Conservation (phyloP, 1,284 basidiomycete genomes). For the Pyrrhoderma noxium region DNA sequence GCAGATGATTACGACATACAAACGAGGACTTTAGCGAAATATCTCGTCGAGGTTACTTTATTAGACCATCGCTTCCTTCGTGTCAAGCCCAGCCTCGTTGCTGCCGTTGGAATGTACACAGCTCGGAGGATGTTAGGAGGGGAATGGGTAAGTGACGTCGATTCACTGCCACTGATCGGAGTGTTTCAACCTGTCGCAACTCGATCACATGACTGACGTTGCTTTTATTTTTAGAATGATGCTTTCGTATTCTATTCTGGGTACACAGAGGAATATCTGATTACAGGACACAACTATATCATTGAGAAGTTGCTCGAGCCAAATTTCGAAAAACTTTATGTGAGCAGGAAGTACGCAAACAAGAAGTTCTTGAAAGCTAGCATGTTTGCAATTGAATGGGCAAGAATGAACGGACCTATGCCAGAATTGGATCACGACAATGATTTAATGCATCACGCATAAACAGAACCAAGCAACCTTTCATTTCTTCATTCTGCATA, state of each 20-base stretch:
- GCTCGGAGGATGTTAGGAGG: constrained; percentile 87
- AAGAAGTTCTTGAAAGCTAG: constrained; percentile 95
- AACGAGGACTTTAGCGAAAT: constrained; percentile 95
- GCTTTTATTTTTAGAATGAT: constrained; percentile 56
- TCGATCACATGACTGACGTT: constrained; percentile 43
- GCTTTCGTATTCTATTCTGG: constrained; percentile 92
- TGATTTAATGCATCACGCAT: constrained; percentile 14
- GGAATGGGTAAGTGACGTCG: constrained; percentile 73
- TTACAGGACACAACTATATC: constrained; percentile 77
- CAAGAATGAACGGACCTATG: constrained; percentile 26
- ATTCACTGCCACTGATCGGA: constrained; percentile 10
- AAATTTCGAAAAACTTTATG: constrained; percentile 79
- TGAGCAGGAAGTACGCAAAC: constrained; percentile 95
- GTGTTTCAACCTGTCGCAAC: constrained; percentile 14
- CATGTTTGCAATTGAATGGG: constrained; percentile 65
- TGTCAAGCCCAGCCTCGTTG: constrained; percentile 89
- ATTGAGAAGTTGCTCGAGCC: constrained; percentile 80
- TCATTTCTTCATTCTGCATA: background rate
- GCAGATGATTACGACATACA: constrained; percentile 99
- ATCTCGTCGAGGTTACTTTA: constrained; percentile 93
- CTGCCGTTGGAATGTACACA: constrained; percentile 98
- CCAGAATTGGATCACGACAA: constrained; percentile 1
- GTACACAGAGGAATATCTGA: constrained; percentile 85
- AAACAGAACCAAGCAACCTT: background rate
- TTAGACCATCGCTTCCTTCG: constrained; percentile 91